phyloP scores from a whole-genome alignment of 2,329 filamentous ascomycete species.

The Beauveria sp. region DNA sequence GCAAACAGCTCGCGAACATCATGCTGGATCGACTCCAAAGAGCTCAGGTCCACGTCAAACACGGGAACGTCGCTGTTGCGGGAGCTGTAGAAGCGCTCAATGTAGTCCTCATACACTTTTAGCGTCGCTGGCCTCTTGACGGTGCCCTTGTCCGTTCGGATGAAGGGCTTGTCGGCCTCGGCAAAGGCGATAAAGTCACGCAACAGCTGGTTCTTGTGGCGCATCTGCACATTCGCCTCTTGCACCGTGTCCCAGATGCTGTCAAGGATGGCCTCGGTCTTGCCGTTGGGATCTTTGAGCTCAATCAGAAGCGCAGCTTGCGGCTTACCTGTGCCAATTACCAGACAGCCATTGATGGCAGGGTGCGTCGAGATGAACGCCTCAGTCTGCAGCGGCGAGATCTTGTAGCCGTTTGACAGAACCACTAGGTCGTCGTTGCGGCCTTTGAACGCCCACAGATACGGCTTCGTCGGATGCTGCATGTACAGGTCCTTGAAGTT shows the following conservation, averaged over 20 bases:
- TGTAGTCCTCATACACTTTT: constrained; percentile 34
- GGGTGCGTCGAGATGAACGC: constrained; percentile 20
- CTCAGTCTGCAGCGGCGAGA: constrained; percentile 23
- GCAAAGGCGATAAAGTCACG: constrained; percentile 35
- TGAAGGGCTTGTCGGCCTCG: constrained; percentile 33
- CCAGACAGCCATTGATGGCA: constrained; percentile 20
- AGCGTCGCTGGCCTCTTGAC: constrained; percentile 34
- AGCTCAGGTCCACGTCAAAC: constrained; percentile 17
- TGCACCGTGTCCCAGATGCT: constrained; percentile 38
- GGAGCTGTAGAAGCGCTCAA: constrained; percentile 36
- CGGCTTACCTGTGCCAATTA: constrained; percentile 21
- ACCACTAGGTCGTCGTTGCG: constrained; percentile 24
- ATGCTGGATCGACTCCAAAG: constrained; percentile 17
- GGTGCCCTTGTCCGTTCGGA: constrained; percentile 37
- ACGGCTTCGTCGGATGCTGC: constrained; percentile 20
- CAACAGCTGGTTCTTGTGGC: constrained; percentile 34
- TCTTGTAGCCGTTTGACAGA: constrained; percentile 25
- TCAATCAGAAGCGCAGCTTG: constrained; percentile 23
- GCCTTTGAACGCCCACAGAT: constrained; percentile 24
- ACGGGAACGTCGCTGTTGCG: constrained; percentile 12
- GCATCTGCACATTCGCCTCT: constrained; percentile 31
- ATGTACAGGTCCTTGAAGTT: constrained; percentile 25
- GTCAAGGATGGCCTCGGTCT: constrained; percentile 26
- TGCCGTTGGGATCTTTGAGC: constrained; percentile 17
- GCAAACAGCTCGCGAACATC: constrained; percentile 16